Base-by-base conservation (phyloP, 495 filamentous ascomycete genomes). In the Stereocaulon alpinum region DNA sequence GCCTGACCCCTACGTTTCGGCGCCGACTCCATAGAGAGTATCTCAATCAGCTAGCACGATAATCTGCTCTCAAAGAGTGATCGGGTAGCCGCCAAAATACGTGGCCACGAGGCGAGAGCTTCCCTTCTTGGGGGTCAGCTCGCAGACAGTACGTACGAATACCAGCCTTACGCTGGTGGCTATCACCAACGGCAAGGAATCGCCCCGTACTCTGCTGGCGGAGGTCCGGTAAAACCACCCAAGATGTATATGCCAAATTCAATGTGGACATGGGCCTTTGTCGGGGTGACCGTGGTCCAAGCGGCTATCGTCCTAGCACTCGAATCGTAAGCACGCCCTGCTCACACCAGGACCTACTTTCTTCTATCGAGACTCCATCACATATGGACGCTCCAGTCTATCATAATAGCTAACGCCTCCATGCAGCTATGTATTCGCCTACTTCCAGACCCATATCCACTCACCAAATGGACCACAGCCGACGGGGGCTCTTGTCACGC, bases 201-300 rank as follows among this genome's bases (percentile, higher is more conserved):
- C 65, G 63, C 74, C 48, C 63, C 68, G 14, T 59, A 62, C 55
- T 43, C 64, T 41, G 64, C 61, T 37, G 63, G 61, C 64, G 56
- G 66, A 22, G 62, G 64, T 48, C 47, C 55, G 40, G 60, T 63
- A 47, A 59, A 56, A 18, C 65, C 61, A 59, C 60, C 67, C 62
- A 78, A 70, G 64, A 83, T 86, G 76, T 90, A 89, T 64, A 75
- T 84, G 63, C 83, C 92, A 54, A 86, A 82, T 66, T 86, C 88
- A 4, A 76, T 76, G 65, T 98, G 94, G 94, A 89, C 90, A 3
- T 93, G 90, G 83, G 72, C 82, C 58, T 96, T 96, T 69, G 77
- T 91, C 66, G 67, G 85, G 61, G 75, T 87, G 42, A 83, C 91
- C 34, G 70, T 84, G 41, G 42, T 89, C 45, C 94, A 98, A 71